Conservation (phyloP, 306 rosid species). For the Cucurbita argyrosperma region DNA sequence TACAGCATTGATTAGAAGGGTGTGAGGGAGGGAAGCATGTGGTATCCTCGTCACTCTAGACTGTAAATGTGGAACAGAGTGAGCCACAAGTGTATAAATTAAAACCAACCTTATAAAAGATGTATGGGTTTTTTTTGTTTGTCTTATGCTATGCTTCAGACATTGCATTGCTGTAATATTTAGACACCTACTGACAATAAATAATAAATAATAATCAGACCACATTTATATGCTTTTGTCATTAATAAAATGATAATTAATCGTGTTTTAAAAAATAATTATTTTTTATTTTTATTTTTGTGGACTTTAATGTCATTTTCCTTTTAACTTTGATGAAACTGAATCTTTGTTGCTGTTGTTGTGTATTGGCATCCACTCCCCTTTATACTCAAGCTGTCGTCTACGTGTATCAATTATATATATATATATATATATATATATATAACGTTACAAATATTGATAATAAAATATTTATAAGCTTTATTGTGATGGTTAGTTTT, state of each 20-base stretch:
- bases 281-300: no score
- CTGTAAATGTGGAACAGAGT: neutral
- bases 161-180: neutral
- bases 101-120: neutral
- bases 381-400: neutral
- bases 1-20: neutral
- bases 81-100: neutral
- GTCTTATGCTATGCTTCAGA: neutral
- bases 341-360: constrained; percentile 1
- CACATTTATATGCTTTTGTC: neutral
- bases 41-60: neutral
- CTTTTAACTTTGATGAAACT: neutral
- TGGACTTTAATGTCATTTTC: neutral
- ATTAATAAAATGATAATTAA: no score
- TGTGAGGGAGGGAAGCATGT: neutral
- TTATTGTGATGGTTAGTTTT: no score
- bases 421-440: neutral
- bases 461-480: no score
- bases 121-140: neutral
- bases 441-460: neutral
- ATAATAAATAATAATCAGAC: neutral
- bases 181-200: neutral
- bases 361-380: neutral
- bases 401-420: neutral
- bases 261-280: no score